Evolutionary conservation across 129 eudicot species (phyloP).

Genomic region (Escallonia rubra): DNA sequence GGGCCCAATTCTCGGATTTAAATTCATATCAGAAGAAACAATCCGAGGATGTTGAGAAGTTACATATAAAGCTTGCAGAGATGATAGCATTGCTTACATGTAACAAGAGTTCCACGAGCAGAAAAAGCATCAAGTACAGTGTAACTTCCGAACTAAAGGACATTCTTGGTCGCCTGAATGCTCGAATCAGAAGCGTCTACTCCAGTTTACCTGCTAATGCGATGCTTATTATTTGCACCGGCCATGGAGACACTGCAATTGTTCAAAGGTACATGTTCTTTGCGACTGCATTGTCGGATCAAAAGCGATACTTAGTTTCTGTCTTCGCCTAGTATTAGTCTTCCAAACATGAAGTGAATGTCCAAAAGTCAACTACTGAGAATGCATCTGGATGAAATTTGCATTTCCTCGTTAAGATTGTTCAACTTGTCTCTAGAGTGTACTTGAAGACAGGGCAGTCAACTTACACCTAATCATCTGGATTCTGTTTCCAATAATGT

Average conservation of each 20-base stretch:
- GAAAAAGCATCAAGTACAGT: slow-evolving; percentile 41
- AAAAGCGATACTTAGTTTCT: not conserved
- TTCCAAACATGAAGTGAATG: no score
- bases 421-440: no score
- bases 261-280: slow-evolving; percentile 59
- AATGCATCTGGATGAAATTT: no score
- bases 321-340: not conserved
- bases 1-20: slow-evolving; percentile 86
- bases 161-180: slow-evolving; percentile 51
- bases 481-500: no score
- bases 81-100: slow-evolving; percentile 83
- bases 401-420: no score
- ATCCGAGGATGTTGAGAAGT: slow-evolving; percentile 64
- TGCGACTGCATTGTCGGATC: not conserved
- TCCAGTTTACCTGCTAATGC: slow-evolving; percentile 66
- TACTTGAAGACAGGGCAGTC: no score
- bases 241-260: slow-evolving; percentile 90
- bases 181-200: slow-evolving; percentile 46
- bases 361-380: no score
- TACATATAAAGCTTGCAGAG: slow-evolving; percentile 70
- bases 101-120: slow-evolving; percentile 35
- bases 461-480: no score
- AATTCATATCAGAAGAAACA: slow-evolving; percentile 56
- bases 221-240: slow-evolving; percentile 89
- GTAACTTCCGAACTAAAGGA: slow-evolving; percentile 63